Conservation (phyloP, 179 eudicot genomes). For the Corrigiola litoralis region DNA sequence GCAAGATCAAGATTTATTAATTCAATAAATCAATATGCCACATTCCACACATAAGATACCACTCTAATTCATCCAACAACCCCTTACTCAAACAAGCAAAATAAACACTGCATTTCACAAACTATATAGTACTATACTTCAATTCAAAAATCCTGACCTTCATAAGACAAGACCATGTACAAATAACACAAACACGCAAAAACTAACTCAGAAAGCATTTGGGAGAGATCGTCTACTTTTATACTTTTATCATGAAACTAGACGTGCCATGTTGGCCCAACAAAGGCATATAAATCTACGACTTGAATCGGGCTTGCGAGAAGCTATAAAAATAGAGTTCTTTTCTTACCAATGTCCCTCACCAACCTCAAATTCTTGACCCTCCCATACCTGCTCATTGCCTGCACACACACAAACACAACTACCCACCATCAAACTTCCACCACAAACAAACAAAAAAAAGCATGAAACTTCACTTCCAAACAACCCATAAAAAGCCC, state of each 20-base stretch:
- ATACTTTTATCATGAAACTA: too few relatives aligned
- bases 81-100: neutral
- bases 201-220: too few relatives aligned
- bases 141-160: too few relatives aligned
- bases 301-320: too few relatives aligned
- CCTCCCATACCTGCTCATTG: conserved; percentile 72
- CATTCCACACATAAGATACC: neutral
- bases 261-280: too few relatives aligned
- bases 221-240: too few relatives aligned
- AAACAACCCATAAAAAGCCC: neutral
- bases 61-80: neutral
- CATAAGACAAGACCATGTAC: too few relatives aligned
- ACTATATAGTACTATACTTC: neutral
- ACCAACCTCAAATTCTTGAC: conserved; percentile 82
- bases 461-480: neutral
- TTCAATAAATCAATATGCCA: too few relatives aligned
- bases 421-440: neutral
- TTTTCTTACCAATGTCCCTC: conserved; percentile 70
- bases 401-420: conserved; percentile 36
- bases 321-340: neutral
- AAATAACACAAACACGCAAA: too few relatives aligned
- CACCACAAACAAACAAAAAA: neutral
- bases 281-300: too few relatives aligned
- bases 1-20: neutral
- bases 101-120: neutral